Evolutionary conservation across 257 asterid genomes (phyloP), one percentile per base, ranked within the genome.

Genomic region (Cordia subcordata): DNA sequence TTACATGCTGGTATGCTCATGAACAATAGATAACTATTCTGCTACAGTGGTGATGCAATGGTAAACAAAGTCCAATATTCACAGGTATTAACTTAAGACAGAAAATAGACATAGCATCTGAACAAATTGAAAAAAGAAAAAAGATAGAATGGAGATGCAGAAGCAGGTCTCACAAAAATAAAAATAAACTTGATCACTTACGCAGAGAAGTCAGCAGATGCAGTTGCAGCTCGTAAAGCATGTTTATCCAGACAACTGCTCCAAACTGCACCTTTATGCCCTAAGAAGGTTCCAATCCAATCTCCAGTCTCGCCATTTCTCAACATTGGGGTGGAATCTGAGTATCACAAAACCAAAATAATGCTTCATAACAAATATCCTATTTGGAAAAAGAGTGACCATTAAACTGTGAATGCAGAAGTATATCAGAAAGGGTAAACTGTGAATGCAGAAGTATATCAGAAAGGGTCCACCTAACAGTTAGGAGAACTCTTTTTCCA

Each of bases 211-310:
- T 92, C 99, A 47, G 99, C 99, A 58, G 99, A 86, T 2, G 94
- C 97, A 65, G 99, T 79, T 49, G 99, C 99, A 57, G 94, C 96
- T 54, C 95, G 97, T 49, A 92, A 69, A 53, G 95, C 99, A 66
- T 79, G 76, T 68, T 86, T 92, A 79, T 88, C 97, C 68, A 92
- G 71, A 80, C 95, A 82, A 78, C 91, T 79, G 80, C 96, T 82
- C 99, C 97, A 92, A 50, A 92, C 99, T 38, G 99, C 99, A 65
- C 99, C 99, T 68, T 92, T 92, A 77, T 92, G 99, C 63, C 99
- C 99, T 77, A 81, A 85, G 69, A 88, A 92, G 67, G 97, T 92
- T 70, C 99, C 99, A 78, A 92, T 79, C 99, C 99, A 92, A 59
- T 92, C 99, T 21, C 99, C 99, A 4, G 99, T 92, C 81, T 86